These are phyloP conservation scores for Lathyrus sativus DNA, from an alignment of 306 rosid species.

Conservation along the genomic window DNA sequence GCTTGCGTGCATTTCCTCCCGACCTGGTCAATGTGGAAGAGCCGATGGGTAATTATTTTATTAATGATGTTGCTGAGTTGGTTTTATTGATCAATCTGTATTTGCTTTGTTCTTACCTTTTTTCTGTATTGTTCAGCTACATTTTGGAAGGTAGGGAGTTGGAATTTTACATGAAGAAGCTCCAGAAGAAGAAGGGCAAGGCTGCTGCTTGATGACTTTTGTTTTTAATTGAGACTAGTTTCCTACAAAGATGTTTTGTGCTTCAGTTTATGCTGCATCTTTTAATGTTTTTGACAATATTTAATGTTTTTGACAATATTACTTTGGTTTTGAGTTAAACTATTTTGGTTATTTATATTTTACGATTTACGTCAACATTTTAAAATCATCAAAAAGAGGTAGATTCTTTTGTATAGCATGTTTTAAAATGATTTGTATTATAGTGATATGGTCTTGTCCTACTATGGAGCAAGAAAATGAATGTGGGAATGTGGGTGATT, in stretches of 20 bases:
- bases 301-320: no score
- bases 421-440: no score
- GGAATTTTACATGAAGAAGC: conserved; percentile 55
- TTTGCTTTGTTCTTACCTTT: not conserved
- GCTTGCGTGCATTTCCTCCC: conserved; percentile 56
- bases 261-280: conserved; percentile 8
- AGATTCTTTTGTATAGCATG: no score
- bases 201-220: conserved; percentile 46
- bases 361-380: no score
- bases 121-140: conserved; percentile 33
- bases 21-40: conserved; percentile 61
- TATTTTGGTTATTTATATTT: conserved; percentile 1
- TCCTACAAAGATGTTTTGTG: no score
- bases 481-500: no score
- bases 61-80: not conserved
- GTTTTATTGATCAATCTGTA: not conserved
- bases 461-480: no score
- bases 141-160: conserved; percentile 57
- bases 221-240: not conserved
- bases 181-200: conserved; percentile 55
- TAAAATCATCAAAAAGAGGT: no score
- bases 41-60: conserved; percentile 50
- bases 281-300: not conserved
- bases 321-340: conserved; percentile 20
- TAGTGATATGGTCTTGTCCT: no score